Evolutionary conservation across 2,329 filamentous ascomycete species (phyloP).

Genomic region (Stemphylium lycopersici): DNA sequence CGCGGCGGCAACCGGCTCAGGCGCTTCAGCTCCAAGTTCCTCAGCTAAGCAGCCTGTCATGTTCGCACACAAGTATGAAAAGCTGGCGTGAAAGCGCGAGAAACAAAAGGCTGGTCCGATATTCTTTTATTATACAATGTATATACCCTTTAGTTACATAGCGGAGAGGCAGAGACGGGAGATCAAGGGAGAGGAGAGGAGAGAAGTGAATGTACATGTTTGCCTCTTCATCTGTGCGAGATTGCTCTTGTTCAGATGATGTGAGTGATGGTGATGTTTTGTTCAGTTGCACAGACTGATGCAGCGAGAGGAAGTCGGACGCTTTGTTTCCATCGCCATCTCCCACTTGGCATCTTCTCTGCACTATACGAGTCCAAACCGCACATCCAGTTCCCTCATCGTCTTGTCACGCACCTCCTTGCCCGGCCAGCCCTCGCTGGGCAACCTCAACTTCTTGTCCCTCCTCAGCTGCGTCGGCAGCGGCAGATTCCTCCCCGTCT

Average conservation of each 20-base stretch:
- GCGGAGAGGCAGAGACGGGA: neutral
- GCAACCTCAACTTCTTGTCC: slow-evolving; percentile 50
- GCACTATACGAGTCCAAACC: slow-evolving; percentile 5
- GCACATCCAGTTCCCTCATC: slow-evolving; percentile 6
- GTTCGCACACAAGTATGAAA: neutral
- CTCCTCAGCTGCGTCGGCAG: slow-evolving; percentile 57
- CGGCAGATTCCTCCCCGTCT: slow-evolving; percentile 58
- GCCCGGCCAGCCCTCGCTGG: slow-evolving; percentile 6
- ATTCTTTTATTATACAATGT: slow-evolving; percentile 3
- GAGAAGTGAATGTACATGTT: slow-evolving; percentile 1
- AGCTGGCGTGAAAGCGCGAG: slow-evolving; percentile 1
- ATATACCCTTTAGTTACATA: slow-evolving; percentile 7
- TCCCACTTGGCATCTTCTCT: neutral
- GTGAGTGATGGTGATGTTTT: too few species aligned
- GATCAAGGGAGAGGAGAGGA: neutral
- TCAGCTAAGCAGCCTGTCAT: neutral
- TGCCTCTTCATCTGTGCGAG: neutral
- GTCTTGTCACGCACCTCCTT: neutral
- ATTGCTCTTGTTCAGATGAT: too few species aligned
- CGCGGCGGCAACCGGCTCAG: slow-evolving; percentile 3
- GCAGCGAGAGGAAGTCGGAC: too few species aligned
- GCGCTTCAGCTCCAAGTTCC: slow-evolving; percentile 9
- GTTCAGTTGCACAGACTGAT: too few species aligned
- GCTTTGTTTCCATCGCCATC: too few species aligned
- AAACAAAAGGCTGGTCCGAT: slow-evolving; percentile 8